A percentile compares a stretch with the other conserved stretches of the same genome.
These are phyloP conservation scores for Fraxinus platypoda DNA, from an alignment of 305 asterid genomes.

Conservation along the genomic window DNA sequence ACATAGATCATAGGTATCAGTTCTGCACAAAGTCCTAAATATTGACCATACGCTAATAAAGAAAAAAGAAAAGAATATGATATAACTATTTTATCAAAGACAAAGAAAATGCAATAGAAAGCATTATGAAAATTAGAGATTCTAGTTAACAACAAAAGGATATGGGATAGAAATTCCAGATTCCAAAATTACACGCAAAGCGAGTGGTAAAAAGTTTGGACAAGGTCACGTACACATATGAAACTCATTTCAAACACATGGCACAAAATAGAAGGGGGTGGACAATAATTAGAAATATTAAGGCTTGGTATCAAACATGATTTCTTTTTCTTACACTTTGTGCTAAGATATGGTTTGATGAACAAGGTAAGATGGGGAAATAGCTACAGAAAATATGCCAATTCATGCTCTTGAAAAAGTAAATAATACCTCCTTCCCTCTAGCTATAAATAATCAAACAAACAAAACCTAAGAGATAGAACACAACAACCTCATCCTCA, in stretches of 20 bases:
- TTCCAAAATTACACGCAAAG: neutral
- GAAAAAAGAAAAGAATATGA: constrained; percentile 17
- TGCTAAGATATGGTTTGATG: neutral
- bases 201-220: neutral
- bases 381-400: constrained; percentile 12
- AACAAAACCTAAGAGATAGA: neutral
- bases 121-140: constrained; percentile 1
- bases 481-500: constrained; percentile 60
- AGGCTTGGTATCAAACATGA: neutral
- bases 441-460: neutral
- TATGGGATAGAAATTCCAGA: neutral
- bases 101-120: constrained; percentile 3
- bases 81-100: neutral
- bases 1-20: constrained; percentile 32
- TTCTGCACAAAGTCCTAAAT: constrained; percentile 22
- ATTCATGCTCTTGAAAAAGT: constrained; percentile 3
- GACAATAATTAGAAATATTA: neutral
- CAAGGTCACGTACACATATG: neutral
- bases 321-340: neutral
- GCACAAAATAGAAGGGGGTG: constrained; percentile 2
- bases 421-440: neutral
- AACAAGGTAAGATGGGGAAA: neutral
- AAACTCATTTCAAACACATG: neutral
- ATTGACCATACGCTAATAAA: neutral
- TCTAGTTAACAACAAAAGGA: neutral